Conservation (phyloP, 176 grass and related monocot species). For the Canna indica region DNA sequence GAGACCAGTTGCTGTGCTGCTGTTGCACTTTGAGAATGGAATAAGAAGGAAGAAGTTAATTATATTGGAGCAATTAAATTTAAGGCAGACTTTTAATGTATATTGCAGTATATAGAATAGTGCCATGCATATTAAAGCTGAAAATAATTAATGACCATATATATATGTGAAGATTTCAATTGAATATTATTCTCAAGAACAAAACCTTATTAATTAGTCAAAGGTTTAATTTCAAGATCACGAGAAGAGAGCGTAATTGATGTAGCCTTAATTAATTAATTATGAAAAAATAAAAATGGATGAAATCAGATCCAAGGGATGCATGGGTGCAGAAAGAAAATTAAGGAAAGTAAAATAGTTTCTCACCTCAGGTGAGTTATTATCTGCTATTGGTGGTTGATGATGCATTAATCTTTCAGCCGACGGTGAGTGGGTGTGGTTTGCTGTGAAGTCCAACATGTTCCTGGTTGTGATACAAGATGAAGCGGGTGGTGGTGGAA, state of each 20-base stretch:
- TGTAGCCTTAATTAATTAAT: too few relatives aligned
- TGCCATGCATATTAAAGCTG: background rate
- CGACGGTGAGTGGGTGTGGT: background rate
- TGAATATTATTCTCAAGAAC: background rate
- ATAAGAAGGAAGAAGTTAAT: slow-evolving; percentile 45
- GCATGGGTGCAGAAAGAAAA: slow-evolving; percentile 12
- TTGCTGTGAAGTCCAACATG: slow-evolving; percentile 65
- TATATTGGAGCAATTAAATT: too few relatives aligned
- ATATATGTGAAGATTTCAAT: background rate
- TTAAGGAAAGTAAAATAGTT: slow-evolving; percentile 31
- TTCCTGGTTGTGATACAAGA: slow-evolving; percentile 56
- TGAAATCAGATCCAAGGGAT: too few relatives aligned
- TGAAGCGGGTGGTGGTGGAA: slow-evolving; percentile 42
- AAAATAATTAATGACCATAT: background rate
- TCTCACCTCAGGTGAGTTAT: slow-evolving; percentile 71
- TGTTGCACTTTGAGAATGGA: slow-evolving; percentile 46
- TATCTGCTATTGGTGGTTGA: slow-evolving; percentile 22
- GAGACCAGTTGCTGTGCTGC: slow-evolving; percentile 50
- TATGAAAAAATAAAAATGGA: too few relatives aligned
- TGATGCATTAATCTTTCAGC: slow-evolving; percentile 34
- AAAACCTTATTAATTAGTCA: background rate
- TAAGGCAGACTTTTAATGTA: too few relatives aligned
- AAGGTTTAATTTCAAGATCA: too few relatives aligned
- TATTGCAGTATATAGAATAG: background rate
- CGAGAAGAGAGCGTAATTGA: too few relatives aligned